phyloP scores from a whole-genome alignment of 75 land plant species.

The Sequoiadendron giganteum region DNA sequence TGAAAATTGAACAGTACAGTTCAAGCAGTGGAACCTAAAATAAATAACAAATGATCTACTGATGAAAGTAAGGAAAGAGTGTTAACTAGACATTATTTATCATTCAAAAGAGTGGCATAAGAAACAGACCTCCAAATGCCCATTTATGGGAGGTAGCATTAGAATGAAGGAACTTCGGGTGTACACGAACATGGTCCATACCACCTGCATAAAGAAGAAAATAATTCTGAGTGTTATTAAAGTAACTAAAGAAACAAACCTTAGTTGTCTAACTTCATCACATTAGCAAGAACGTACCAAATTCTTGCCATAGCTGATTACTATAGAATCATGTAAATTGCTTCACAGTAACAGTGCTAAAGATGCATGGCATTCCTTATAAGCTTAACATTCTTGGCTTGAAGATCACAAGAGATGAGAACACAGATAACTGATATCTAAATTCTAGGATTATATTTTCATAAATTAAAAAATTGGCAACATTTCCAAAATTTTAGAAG shows the following conservation, averaged over 20 bases:
- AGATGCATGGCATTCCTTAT: neutral
- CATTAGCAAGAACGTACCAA: neutral
- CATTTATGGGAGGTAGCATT: conserved; percentile 98
- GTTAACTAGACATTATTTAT: neutral
- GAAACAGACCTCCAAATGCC: conserved; percentile 92
- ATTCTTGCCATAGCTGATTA: neutral
- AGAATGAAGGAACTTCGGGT: conserved; percentile 96
- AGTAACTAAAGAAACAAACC: neutral
- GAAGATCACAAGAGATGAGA: neutral
- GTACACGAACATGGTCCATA: conserved; percentile 94
- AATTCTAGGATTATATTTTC: neutral
- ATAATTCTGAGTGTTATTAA: neutral
- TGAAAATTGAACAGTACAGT: neutral
- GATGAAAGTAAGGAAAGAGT: neutral
- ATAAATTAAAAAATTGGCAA: neutral
- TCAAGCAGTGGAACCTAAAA: neutral
- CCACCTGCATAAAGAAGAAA: conserved; percentile 40
- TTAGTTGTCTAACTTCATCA: neutral
- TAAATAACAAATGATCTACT: neutral
- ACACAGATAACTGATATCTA: neutral
- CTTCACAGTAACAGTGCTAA: neutral
- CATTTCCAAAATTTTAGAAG: neutral
- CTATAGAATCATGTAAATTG: conserved; percentile 1
- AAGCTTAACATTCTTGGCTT: neutral
- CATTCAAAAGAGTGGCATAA: neutral